Evolutionary conservation across 768 basidiomycete genomes (phyloP).

Genomic region (Pluteus cervinus): DNA sequence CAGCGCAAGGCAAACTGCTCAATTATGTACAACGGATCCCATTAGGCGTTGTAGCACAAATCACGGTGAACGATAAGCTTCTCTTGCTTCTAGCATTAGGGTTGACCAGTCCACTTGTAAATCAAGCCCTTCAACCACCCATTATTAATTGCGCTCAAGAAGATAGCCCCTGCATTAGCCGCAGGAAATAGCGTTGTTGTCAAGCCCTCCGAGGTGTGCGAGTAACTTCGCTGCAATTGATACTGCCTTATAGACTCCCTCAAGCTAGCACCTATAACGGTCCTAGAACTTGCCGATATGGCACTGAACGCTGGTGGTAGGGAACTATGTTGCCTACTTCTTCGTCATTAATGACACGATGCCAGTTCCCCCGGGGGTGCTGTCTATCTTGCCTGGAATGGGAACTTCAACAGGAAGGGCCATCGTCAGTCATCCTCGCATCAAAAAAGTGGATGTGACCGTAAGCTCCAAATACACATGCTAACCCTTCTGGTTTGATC

Average conservation of each 20-base stretch:
- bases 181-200: slow-evolving; percentile 81
- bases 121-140: slow-evolving; percentile 89
- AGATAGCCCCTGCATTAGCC: slow-evolving; percentile 80
- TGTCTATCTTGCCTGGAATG: slow-evolving; percentile 70
- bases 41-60: slow-evolving; percentile 85
- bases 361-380: slow-evolving; percentile 72
- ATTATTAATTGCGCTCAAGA: slow-evolving; percentile 83
- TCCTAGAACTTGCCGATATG: slow-evolving; percentile 71
- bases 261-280: slow-evolving; percentile 72
- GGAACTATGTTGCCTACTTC: not conserved
- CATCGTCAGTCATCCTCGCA: slow-evolving; percentile 56
- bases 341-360: not conserved
- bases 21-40: slow-evolving; percentile 79
- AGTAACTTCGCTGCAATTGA: not conserved
- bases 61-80: slow-evolving; percentile 61
- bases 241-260: slow-evolving; percentile 3
- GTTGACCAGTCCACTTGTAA: not conserved
- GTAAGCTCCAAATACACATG: slow-evolving; percentile 31
- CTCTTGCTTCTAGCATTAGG: not conserved
- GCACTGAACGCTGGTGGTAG: slow-evolving; percentile 60
- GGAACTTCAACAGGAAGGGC: slow-evolving; percentile 60
- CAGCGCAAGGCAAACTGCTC: slow-evolving; percentile 72
- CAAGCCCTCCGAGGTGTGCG: slow-evolving; percentile 69
- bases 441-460: slow-evolving; percentile 82
- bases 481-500: not conserved